Evolutionary conservation across 192 early-diverging fungal genomes (phyloP), one percentile per base, ranked within the genome.

Genomic region (Podila verticillata): DNA sequence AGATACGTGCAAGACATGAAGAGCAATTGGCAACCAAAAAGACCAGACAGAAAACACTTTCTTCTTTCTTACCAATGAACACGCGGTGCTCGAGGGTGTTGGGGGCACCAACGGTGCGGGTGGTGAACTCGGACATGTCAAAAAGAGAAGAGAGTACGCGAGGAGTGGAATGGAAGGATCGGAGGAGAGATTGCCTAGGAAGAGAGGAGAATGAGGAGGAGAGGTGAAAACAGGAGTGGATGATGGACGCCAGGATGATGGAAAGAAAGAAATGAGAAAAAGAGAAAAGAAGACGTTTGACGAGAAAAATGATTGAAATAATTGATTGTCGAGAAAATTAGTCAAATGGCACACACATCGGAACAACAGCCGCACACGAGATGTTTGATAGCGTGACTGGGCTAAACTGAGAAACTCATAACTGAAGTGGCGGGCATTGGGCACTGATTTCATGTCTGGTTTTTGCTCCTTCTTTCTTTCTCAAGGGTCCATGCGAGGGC

Each of bases 41-140:
- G n/a, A 67, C 28, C 6, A 73, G 31, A 54, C 6, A 20, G 48
- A 39, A 17, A 39, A 24, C n/a, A 30, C 26, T 30, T 15, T 36
- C 26, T 30, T 15, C 32, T 1, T n/a, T 56, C 70, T 68, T 87
- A 96, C 94, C 93, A 83, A 93, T 89, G 84, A 84, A 98, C 67
- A 97, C 89, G 61, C 95, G 90, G 92, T 95, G 88, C 68, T 98
- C 97, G 35, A 96, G 86, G 29, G 93, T 89, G 93, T 96, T 92
- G 79, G 93, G 90, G 49, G 94, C 92, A 67, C 94, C 96, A 57
- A 97, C 87, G 64, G 90, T 85, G 69, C 97, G 92, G 78, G 93
- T 89, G 61, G 90, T 91, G 87, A 92, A 96, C 47, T 84, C 82
- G 60, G 88, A 85, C 89, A 88, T 91, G 66, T 72, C 80, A 36